Percentiles rank a stretch among this genome's conserved stretches.
Conservation (phyloP, 2,329 filamentous ascomycete species). For the Podosphaera aphanis region DNA sequence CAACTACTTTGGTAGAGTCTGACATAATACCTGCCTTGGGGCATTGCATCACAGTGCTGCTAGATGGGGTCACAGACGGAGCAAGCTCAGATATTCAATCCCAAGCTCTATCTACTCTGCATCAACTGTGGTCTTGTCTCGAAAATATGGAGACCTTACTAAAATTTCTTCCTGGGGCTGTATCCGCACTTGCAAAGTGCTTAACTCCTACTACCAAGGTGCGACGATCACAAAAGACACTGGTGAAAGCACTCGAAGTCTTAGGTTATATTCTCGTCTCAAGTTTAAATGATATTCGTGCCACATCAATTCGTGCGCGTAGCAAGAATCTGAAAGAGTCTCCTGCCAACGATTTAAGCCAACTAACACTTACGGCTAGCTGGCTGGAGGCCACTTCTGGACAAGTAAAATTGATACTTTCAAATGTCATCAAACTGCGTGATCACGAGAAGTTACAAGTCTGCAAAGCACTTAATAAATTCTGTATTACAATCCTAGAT, state of each 20-base stretch:
- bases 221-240: conserved; percentile 34
- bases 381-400: conserved; percentile 65
- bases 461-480: conserved; percentile 35
- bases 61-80: conserved; percentile 48
- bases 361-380: conserved; percentile 18
- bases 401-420: conserved; percentile 66
- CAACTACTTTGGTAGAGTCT: conserved; percentile 27
- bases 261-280: conserved; percentile 30
- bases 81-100: conserved; percentile 44
- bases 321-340: conserved; percentile 5
- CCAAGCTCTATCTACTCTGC: conserved; percentile 41
- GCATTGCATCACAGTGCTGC: conserved; percentile 55
- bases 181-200: conserved; percentile 53
- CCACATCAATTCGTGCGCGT: conserved; percentile 18
- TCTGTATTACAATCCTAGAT: conserved; percentile 57
- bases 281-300: conserved; percentile 34
- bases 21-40: conserved; percentile 56
- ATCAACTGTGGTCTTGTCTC: conserved; percentile 37
- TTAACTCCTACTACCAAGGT: conserved; percentile 44
- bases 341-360: conserved; percentile 17
- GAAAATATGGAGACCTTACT: conserved; percentile 53
- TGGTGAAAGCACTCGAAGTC: conserved; percentile 36
- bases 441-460: conserved; percentile 48
- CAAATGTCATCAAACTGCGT: conserved; percentile 52
- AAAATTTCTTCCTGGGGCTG: conserved; percentile 67